Conservation (phyloP, 2,329 filamentous ascomycete species). For the Cordyceps farinosa region DNA sequence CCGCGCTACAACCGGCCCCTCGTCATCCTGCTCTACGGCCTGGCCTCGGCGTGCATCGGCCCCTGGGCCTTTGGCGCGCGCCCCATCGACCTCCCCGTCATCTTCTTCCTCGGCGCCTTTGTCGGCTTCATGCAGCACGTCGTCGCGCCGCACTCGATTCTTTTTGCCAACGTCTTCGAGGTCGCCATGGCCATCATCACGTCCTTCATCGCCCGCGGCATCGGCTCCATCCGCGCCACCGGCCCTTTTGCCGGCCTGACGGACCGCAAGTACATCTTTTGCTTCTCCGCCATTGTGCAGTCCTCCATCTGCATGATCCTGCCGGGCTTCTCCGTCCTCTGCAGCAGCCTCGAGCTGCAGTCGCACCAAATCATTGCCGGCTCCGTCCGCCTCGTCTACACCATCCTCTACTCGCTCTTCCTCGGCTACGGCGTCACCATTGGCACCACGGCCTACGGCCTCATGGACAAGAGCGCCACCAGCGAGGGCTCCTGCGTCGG, state of each 20-base stretch:
- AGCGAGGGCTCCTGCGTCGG: constrained; percentile 43
- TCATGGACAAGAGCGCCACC: constrained; percentile 48
- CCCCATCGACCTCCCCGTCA: constrained; percentile 10
- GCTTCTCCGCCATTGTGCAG: constrained; percentile 15
- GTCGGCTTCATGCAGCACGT: constrained; percentile 15
- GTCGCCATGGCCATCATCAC: constrained; percentile 16
- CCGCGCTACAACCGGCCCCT: constrained; percentile 9
- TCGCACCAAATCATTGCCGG: constrained; percentile 63
- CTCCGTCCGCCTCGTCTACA: constrained; percentile 66
- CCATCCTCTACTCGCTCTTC: constrained; percentile 65
- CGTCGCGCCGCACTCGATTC: constrained; percentile 6
- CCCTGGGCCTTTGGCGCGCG: constrained; percentile 14
- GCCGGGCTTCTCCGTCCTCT: constrained; percentile 40
- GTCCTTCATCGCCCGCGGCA: background rate
- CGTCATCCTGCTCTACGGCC: constrained; percentile 11
- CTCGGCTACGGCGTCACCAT: constrained; percentile 65
- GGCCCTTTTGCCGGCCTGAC: background rate
- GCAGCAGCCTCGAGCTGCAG: constrained; percentile 58
- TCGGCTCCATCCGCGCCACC: constrained; percentile 10
- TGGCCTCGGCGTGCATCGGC: constrained; percentile 9
- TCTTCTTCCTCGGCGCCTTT: constrained; percentile 14
- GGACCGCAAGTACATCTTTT: constrained; percentile 1
- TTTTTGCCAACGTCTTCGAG: constrained; percentile 16
- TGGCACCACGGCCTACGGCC: constrained; percentile 56
- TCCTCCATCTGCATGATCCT: constrained; percentile 16